phyloP scores from a whole-genome alignment of 371 early-diverging fungal genomes.

The Mucor velutinosus region DNA sequence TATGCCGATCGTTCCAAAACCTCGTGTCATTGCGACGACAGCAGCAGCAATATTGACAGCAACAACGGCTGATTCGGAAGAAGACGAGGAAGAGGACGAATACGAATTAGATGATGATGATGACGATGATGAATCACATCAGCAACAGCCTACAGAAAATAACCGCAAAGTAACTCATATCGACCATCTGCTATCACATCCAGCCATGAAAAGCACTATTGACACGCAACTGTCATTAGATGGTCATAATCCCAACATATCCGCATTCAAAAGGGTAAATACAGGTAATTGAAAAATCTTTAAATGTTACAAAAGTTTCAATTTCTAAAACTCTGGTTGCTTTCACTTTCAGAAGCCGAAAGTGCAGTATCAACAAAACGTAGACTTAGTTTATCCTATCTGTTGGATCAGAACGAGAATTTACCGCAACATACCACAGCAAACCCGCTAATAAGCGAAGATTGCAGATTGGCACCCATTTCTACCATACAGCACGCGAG shows the following conservation, averaged over 20 bases:
- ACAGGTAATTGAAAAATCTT: not conserved
- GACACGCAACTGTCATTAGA: not conserved
- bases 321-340: not conserved
- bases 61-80: constrained; percentile 10
- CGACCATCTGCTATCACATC: not conserved
- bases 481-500: not conserved
- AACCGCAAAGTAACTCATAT: not conserved
- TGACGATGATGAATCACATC: not conserved
- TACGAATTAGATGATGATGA: not conserved
- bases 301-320: not conserved
- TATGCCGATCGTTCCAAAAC: not conserved
- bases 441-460: not conserved
- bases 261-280: constrained; percentile 8
- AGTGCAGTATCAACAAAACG: constrained; percentile 10
- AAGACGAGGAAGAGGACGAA: constrained; percentile 1
- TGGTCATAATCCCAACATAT: not conserved
- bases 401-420: constrained; percentile 19
- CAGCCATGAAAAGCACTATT: not conserved
- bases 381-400: constrained; percentile 22
- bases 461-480: constrained; percentile 3
- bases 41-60: not conserved
- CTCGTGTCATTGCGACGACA: not conserved
- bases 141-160: not conserved
- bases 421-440: not conserved
- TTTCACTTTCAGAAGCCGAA: not conserved